A percentile compares a stretch with the other conserved stretches of the same genome.
phyloP scores from a whole-genome alignment of 75 land plant species.

The Selaginella tamariscina region DNA sequence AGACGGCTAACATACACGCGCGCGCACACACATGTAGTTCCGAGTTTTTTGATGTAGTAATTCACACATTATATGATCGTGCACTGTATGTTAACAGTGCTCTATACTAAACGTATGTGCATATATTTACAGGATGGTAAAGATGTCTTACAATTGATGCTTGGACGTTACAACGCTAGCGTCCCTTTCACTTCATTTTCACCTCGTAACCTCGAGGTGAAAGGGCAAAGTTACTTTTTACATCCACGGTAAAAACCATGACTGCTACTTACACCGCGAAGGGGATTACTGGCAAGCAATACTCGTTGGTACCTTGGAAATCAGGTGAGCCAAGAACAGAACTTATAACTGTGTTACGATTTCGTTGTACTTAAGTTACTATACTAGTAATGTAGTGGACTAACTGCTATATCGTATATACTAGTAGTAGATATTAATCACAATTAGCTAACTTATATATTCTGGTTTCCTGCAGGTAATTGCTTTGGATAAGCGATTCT shows the following conservation, averaged over 20 bases:
- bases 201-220: slow-evolving; percentile 51
- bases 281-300: slow-evolving; percentile 93
- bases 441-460: too few species aligned
- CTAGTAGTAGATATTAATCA: too few species aligned
- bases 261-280: slow-evolving; percentile 71
- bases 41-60: neutral
- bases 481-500: slow-evolving; percentile 87
- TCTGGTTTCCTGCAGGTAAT: slow-evolving; percentile 43
- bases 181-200: slow-evolving; percentile 70
- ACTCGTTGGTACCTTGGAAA: slow-evolving; percentile 78
- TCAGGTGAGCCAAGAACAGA: slow-evolving; percentile 65
- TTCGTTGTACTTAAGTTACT: neutral
- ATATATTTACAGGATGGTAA: slow-evolving; percentile 57
- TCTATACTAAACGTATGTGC: neutral
- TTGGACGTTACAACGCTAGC: slow-evolving; percentile 82
- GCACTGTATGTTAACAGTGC: too few species aligned
- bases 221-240: slow-evolving; percentile 80
- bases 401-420: too few species aligned
- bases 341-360: neutral
- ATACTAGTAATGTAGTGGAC: too few species aligned
- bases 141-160: slow-evolving; percentile 64
- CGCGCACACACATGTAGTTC: too few species aligned
- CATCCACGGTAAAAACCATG: slow-evolving; percentile 74
- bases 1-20: too few species aligned
- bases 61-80: too few species aligned